These are phyloP conservation scores for Tetrapyrgos nigripes DNA, from an alignment of 1,284 basidiomycete genomes.

Conservation along the genomic window DNA sequence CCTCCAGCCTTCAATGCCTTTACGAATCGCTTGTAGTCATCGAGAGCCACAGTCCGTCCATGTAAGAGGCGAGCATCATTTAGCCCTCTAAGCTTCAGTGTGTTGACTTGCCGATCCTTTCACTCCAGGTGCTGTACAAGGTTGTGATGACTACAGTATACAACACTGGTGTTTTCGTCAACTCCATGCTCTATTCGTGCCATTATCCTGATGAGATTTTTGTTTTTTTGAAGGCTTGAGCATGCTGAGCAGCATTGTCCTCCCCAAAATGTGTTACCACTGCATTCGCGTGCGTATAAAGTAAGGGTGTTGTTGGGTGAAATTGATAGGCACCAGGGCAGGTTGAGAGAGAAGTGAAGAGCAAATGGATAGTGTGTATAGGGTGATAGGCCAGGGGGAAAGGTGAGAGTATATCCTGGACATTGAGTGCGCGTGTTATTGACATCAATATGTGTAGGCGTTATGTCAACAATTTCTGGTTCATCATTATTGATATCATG, in stretches of 20 bases:
- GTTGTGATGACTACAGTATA: conserved; percentile 16
- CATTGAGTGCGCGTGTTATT: too few species aligned
- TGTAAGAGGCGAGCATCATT: conserved; percentile 28
- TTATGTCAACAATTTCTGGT: too few species aligned
- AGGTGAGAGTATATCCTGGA: conserved; percentile 8
- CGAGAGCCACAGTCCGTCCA: conserved; percentile 18
- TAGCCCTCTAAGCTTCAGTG: conserved; percentile 23
- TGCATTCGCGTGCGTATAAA: conserved; percentile 18
- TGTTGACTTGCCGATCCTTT: conserved; percentile 17
- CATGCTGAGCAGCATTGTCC: conserved; percentile 18
- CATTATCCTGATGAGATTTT: conserved; percentile 13
- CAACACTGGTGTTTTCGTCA: conserved; percentile 18
- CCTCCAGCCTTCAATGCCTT: conserved; percentile 5
- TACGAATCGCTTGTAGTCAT: conserved; percentile 21
- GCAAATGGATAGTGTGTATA: conserved; percentile 24
- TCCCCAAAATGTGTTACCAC: not conserved
- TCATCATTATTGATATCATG: not conserved
- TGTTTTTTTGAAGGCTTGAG: conserved; percentile 21
- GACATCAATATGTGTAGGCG: too few species aligned
- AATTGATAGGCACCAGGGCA: conserved; percentile 30
- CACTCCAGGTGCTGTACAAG: conserved; percentile 18
- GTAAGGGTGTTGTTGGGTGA: conserved; percentile 17
- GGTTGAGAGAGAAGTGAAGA: conserved; percentile 24
- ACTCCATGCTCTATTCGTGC: conserved; percentile 19
- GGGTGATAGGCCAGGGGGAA: conserved; percentile 17